phyloP scores from a whole-genome alignment of 306 rosid species.

The Quercus aquifolioides region DNA sequence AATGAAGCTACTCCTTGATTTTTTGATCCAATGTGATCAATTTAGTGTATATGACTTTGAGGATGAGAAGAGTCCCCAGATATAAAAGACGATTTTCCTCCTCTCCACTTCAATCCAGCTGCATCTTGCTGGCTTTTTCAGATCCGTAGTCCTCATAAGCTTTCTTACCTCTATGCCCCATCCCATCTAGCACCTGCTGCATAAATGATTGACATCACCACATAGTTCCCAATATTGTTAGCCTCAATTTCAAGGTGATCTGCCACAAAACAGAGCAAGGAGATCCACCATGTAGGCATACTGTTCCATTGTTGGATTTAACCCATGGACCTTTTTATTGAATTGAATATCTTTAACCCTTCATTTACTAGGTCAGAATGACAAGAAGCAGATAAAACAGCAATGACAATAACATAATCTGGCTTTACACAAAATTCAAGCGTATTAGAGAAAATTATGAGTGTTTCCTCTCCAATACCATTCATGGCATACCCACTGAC shows the following conservation, averaged over 20 bases:
- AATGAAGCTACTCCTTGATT: slow-evolving; percentile 37
- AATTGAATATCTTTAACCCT: slow-evolving; percentile 70
- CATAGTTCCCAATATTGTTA: slow-evolving; percentile 68
- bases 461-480: slow-evolving; percentile 80
- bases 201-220: slow-evolving; percentile 73
- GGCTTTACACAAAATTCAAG: slow-evolving; percentile 61
- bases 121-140: slow-evolving; percentile 83
- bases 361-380: slow-evolving; percentile 73
- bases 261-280: slow-evolving; percentile 58
- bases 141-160: slow-evolving; percentile 59
- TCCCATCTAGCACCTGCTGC: slow-evolving; percentile 90
- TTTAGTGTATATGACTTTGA: slow-evolving; percentile 55
- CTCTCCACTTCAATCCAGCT: slow-evolving; percentile 92
- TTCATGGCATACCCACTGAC: slow-evolving; percentile 82
- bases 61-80: slow-evolving; percentile 84
- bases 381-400: slow-evolving; percentile 81
- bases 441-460: slow-evolving; percentile 54
- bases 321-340: slow-evolving; percentile 59
- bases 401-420: slow-evolving; percentile 67
- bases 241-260: slow-evolving; percentile 55
- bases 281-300: slow-evolving; percentile 84
- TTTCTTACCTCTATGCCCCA: slow-evolving; percentile 60
- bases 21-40: slow-evolving; percentile 42
- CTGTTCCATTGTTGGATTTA: slow-evolving; percentile 83
- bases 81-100: slow-evolving; percentile 48